Base-by-base conservation (phyloP, 169 alveolate genomes). In the Pseudocohnilembus persalinus region DNA sequence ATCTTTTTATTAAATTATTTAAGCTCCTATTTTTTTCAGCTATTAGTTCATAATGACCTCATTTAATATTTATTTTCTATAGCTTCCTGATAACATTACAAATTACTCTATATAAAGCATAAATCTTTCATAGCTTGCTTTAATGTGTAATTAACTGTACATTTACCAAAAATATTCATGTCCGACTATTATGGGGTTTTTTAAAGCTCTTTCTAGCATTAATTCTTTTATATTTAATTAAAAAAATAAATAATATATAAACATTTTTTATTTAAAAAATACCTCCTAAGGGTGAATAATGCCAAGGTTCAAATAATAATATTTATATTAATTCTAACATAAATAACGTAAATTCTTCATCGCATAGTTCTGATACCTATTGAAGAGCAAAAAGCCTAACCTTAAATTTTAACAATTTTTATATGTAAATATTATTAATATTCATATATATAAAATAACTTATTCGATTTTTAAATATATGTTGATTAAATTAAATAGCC, bases 361-460 rank as follows among this genome's bases (percentile, higher is more conserved):
- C 97, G 28, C 92, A 77, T 31, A 94, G 73, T 34, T 88, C 85
- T 29, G 90, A 83, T 0, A 94, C 88, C 83, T 94, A 91, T 28
- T 84, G 87, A 1, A 89, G 94, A 0, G 97, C 97, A 88, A 92
- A 94, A 15, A 87, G 73, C 32, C 97, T 75, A n/a, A 90, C 94
- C 68, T 49, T 11, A n/a, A n/a, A n/a, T n/a, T n/a, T n/a, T n/a
- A n/a, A n/a, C n/a, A n/a, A 25, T n/a, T n/a, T n/a, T n/a, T n/a
- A n/a, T n/a, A n/a, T n/a, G n/a, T n/a, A n/a, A n/a, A n/a, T n/a
- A n/a, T n/a, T n/a, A n/a, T n/a, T n/a, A n/a, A n/a, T n/a, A n/a
- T n/a, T n/a, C n/a, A n/a, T n/a, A n/a, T n/a, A n/a, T n/a, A n/a
- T n/a, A n/a, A n/a, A n/a, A n/a, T n/a, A n/a, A n/a, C n/a, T n/a